Conservation (phyloP, 305 asterid genomes). For the Plantago lanceolata region DNA sequence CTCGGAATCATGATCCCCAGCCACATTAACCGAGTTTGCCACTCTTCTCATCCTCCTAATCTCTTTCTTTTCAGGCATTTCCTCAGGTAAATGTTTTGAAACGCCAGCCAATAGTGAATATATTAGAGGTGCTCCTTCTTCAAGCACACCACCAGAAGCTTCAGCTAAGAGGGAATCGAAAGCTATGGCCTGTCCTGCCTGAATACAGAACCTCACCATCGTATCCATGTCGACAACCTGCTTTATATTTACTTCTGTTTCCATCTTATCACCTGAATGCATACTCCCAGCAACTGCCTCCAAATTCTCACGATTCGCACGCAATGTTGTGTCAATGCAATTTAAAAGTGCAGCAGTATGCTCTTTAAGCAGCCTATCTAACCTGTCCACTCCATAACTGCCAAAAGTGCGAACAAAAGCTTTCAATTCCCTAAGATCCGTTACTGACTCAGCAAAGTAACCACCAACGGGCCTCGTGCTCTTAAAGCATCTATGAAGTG, state of each 20-base stretch:
- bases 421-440: constrained; percentile 73
- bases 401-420: constrained; percentile 86
- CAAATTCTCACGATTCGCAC: constrained; percentile 90
- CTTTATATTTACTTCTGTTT: constrained; percentile 67
- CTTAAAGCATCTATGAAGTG: constrained; percentile 84
- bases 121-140: constrained; percentile 90
- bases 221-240: constrained; percentile 97
- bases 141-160: constrained; percentile 77
- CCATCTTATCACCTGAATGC: constrained; percentile 83
- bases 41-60: constrained; percentile 89
- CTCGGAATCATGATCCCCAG: constrained; percentile 74
- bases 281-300: constrained; percentile 93
- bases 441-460: constrained; percentile 86
- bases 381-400: constrained; percentile 89
- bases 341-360: constrained; percentile 92
- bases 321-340: constrained; percentile 87
- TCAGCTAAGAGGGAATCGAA: constrained; percentile 81
- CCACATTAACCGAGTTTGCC: constrained; percentile 61
- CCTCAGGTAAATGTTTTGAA: constrained; percentile 75
- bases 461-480: constrained; percentile 95
- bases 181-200: constrained; percentile 94
- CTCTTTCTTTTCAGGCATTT: constrained; percentile 84
- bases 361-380: constrained; percentile 91
- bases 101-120: constrained; percentile 74
- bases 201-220: constrained; percentile 87